A percentile compares a stretch with the other conserved stretches of the same genome.
Evolutionary conservation across 441 rosid species (phyloP).

Genomic region (Populus hybrid): DNA sequence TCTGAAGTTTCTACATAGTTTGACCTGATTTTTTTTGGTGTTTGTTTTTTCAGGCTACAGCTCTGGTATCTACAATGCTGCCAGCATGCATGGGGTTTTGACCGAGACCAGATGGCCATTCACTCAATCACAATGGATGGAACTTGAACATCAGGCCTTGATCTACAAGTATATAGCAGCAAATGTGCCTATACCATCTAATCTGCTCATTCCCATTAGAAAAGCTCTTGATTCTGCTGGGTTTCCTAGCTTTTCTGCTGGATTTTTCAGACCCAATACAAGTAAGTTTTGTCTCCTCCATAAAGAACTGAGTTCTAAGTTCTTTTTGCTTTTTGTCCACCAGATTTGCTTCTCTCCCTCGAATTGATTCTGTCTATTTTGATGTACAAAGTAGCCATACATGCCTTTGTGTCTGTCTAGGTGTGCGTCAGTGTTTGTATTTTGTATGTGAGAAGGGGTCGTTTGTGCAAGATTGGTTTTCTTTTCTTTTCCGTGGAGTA

Average conservation of each 20-base stretch:
- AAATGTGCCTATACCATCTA: constrained; percentile 76
- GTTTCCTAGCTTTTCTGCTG: constrained; percentile 35
- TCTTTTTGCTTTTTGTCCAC: background rate
- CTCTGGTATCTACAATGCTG: constrained; percentile 45
- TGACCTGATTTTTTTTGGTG: background rate
- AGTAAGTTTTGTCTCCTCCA: constrained; percentile 37
- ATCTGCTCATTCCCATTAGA: constrained; percentile 58
- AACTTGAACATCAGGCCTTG: constrained; percentile 88
- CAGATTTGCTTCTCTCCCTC: background rate
- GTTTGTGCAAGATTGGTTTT: background rate
- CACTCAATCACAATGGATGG: constrained; percentile 84
- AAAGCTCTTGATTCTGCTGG: constrained; percentile 54
- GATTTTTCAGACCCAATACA: constrained; percentile 53
- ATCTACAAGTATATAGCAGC: constrained; percentile 80
- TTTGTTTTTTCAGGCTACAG: constrained; percentile 43
- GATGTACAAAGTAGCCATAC: background rate
- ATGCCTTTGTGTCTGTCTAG: background rate
- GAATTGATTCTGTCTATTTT: background rate
- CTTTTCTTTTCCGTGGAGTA: background rate
- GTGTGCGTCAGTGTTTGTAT: background rate
- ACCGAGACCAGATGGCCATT: constrained; percentile 62
- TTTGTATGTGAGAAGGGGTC: background rate
- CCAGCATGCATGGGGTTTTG: constrained; percentile 47
- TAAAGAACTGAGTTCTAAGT: too few species aligned
- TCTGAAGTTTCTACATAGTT: background rate